Evolutionary conservation across 139 green algal genomes (phyloP).

Genomic region (Dunaliella sp.): DNA sequence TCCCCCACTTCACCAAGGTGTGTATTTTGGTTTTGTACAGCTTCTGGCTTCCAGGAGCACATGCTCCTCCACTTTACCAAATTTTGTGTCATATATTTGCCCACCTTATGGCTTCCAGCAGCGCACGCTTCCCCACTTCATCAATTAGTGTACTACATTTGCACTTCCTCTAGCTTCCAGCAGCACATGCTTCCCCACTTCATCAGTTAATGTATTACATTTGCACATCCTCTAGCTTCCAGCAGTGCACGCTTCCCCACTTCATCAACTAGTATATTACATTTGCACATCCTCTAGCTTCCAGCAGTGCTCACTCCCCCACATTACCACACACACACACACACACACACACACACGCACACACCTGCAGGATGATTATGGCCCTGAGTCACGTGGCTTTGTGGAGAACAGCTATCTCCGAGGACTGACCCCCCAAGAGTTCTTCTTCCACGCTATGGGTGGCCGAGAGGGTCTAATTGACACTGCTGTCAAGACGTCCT

Average conservation of each 20-base stretch:
- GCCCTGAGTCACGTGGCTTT: conserved; percentile 94
- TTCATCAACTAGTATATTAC: conserved; percentile 74
- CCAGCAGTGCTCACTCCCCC: conserved; percentile 91
- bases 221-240: conserved; percentile 97
- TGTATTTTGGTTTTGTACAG: no score
- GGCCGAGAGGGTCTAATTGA: conserved; percentile 98
- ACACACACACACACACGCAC: no score
- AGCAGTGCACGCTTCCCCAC: conserved; percentile 88
- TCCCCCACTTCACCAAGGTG: conserved; percentile 89
- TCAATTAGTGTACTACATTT: conserved; percentile 31
- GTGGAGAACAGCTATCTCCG: conserved; percentile 97
- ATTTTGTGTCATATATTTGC: no score
- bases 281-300: not conserved
- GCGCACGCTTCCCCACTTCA: conserved; percentile 95
- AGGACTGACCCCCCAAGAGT: conserved; percentile 95
- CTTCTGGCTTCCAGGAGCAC: no score
- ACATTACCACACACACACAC: no score
- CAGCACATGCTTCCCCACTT: conserved; percentile 96
- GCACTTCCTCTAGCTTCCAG: no score
- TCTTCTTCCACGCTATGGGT: conserved; percentile 99
- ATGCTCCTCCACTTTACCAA: conserved; percentile 91
- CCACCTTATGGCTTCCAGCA: conserved; percentile 93
- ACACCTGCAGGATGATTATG: conserved; percentile 89
- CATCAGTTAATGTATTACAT: no score
- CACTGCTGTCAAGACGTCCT: conserved; percentile 98